Evolutionary conservation across 768 basidiomycete genomes (phyloP).

Genomic region (Xerocomus spinulosus): DNA sequence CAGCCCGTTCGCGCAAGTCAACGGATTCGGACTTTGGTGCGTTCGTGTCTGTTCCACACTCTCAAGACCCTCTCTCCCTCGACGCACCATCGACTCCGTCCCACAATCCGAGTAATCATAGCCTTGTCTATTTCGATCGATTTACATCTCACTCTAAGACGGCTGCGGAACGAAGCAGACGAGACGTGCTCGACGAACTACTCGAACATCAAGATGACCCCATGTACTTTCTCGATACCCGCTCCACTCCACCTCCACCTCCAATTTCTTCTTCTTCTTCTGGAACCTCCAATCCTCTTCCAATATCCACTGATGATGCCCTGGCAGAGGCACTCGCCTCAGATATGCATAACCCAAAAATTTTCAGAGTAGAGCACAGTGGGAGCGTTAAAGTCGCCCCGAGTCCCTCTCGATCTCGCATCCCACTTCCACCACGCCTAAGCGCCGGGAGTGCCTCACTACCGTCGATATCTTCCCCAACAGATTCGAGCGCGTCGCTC

Average conservation of each 20-base stretch:
- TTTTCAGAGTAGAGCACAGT: conserved; percentile 1
- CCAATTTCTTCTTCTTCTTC: not conserved
- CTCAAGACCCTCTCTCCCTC: conserved; percentile 43
- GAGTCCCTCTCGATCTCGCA: conserved; percentile 7
- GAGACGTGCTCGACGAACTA: conserved; percentile 58
- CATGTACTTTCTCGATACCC: conserved; percentile 48
- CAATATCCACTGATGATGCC: conserved; percentile 31
- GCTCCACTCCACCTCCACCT: not conserved
- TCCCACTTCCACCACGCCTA: conserved; percentile 20
- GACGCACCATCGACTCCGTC: not conserved
- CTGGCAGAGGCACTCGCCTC: conserved; percentile 39
- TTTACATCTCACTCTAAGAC: conserved; percentile 55
- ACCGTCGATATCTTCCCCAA: conserved; percentile 19
- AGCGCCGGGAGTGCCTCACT: conserved; percentile 20
- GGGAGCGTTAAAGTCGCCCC: conserved; percentile 14
- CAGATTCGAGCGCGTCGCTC: conserved; percentile 15
- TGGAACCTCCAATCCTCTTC: conserved; percentile 32
- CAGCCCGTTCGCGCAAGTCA: conserved; percentile 8
- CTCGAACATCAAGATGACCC: conserved; percentile 67
- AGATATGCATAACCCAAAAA: conserved; percentile 13
- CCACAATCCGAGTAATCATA: conserved; percentile 16
- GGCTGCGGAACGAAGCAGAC: conserved; percentile 48
- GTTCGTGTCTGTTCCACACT: conserved; percentile 53
- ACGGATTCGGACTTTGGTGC: conserved; percentile 55
- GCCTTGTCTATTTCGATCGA: conserved; percentile 53